These are phyloP conservation scores for Botryotinia convoluta DNA, from an alignment of 2,329 filamentous ascomycete species.

Conservation along the genomic window DNA sequence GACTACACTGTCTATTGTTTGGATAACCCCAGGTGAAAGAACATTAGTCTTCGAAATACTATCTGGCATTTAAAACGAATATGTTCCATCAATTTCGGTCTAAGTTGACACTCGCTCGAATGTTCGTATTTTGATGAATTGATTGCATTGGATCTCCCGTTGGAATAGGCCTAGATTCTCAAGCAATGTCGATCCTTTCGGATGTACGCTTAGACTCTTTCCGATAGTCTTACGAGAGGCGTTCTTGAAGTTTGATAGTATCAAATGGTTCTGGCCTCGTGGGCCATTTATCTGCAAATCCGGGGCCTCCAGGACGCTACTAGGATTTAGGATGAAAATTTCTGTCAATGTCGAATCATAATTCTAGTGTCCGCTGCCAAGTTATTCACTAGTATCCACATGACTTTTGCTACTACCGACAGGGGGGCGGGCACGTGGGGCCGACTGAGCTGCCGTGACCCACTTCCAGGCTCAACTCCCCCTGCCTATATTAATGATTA, in stretches of 20 bases:
- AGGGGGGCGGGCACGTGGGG: not conserved
- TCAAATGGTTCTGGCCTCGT: not conserved
- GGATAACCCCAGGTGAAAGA: fast-evolving
- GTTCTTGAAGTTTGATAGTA: not conserved
- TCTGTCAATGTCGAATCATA: not conserved
- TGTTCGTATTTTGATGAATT: not conserved
- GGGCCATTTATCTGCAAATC: not conserved
- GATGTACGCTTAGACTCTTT: not conserved
- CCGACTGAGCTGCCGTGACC: not conserved
- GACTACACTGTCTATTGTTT: not conserved
- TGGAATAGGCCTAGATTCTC: not conserved
- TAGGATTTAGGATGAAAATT: not conserved
- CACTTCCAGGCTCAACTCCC: not conserved
- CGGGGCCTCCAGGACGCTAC: not conserved
- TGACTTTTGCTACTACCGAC: not conserved
- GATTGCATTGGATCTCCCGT: fast-evolving
- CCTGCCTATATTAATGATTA: not conserved
- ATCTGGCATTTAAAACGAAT: not conserved
- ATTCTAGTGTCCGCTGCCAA: not conserved
- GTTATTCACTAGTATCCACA: not conserved
- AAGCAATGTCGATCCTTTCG: not conserved
- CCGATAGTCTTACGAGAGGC: not conserved
- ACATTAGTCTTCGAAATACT: too few relatives aligned
- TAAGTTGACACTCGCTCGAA: not conserved
- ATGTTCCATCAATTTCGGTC: not conserved